These are phyloP conservation scores for Pythium volutum DNA, from an alignment of 352 stramenopile genomes.

Conservation along the genomic window DNA sequence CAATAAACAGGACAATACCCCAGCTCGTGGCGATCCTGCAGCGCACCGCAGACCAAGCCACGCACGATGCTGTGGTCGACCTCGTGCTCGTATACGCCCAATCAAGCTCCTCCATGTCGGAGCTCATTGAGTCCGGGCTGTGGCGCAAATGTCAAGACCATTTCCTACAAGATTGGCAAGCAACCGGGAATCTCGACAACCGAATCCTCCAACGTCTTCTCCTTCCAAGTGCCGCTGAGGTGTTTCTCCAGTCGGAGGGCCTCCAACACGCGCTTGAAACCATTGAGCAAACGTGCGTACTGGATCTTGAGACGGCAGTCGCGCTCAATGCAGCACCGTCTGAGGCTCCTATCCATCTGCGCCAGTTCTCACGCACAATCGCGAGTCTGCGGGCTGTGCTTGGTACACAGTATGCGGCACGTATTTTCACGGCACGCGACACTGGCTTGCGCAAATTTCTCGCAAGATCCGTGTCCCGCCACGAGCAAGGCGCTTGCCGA, in stretches of 20 bases:
- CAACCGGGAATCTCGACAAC: neutral
- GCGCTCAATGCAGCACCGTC: slow-evolving; percentile 10
- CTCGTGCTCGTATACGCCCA: neutral
- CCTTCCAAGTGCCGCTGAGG: neutral
- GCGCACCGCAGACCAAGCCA: neutral
- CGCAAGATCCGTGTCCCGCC: neutral
- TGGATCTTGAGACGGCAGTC: slow-evolving; percentile 6
- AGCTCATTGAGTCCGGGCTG: neutral
- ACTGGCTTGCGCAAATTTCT: neutral
- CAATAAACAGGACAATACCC: neutral
- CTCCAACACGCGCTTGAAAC: neutral
- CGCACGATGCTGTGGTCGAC: neutral
- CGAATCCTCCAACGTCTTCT: neutral
- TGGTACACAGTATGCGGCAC: neutral
- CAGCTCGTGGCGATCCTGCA: neutral
- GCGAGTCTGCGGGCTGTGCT: slow-evolving; percentile 3
- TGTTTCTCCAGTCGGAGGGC: neutral
- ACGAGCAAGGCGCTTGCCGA: slow-evolving; percentile 9
- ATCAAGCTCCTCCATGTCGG: neutral
- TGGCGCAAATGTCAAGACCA: neutral
- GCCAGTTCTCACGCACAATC: neutral
- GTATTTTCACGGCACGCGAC: neutral
- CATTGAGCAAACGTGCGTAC: neutral
- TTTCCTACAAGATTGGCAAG: neutral
- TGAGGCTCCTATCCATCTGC: slow-evolving; percentile 5